These are phyloP conservation scores for Crithidia thermophila DNA, from an alignment of 208 protist genomes.

Conservation along the genomic window DNA sequence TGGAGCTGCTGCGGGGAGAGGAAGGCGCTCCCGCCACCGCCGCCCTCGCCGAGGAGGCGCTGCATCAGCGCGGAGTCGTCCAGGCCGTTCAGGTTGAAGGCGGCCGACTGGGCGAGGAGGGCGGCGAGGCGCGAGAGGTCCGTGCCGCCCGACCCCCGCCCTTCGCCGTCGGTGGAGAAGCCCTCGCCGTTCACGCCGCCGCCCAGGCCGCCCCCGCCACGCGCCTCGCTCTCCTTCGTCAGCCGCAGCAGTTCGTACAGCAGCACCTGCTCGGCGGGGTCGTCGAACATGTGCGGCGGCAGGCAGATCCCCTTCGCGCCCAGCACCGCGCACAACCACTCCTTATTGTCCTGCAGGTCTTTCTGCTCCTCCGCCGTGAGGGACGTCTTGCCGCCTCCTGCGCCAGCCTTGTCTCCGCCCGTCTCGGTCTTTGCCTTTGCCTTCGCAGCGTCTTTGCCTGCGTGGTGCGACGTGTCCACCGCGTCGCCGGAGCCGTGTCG, in stretches of 20 bases:
- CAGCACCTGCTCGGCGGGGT: constrained; percentile 40
- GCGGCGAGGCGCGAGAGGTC: constrained; percentile 38
- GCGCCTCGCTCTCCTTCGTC: constrained; percentile 26
- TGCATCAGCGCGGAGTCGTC: constrained; percentile 57
- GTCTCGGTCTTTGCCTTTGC: background rate
- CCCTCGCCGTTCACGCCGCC: constrained; percentile 9
- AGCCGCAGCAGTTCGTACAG: constrained; percentile 57
- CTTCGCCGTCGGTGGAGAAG: constrained; percentile 40
- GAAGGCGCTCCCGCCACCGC: background rate
- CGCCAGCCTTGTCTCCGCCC: background rate
- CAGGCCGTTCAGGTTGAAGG: constrained; percentile 60
- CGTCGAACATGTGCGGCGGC: constrained; percentile 35
- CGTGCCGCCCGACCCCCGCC: constrained; percentile 36
- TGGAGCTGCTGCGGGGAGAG: constrained; percentile 49
- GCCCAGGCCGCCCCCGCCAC: background rate
- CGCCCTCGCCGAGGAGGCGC: constrained; percentile 45
- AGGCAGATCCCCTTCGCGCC: constrained; percentile 51
- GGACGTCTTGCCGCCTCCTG: background rate
- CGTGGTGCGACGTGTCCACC: background rate
- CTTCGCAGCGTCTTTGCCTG: background rate
- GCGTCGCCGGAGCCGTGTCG: background rate
- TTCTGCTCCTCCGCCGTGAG: constrained; percentile 38
- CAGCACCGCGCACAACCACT: constrained; percentile 46
- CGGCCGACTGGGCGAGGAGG: constrained; percentile 54
- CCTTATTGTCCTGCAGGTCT: constrained; percentile 40